These are phyloP conservation scores for Aspergillus haitiensis DNA, from an alignment of 495 filamentous ascomycete genomes.

Conservation along the genomic window DNA sequence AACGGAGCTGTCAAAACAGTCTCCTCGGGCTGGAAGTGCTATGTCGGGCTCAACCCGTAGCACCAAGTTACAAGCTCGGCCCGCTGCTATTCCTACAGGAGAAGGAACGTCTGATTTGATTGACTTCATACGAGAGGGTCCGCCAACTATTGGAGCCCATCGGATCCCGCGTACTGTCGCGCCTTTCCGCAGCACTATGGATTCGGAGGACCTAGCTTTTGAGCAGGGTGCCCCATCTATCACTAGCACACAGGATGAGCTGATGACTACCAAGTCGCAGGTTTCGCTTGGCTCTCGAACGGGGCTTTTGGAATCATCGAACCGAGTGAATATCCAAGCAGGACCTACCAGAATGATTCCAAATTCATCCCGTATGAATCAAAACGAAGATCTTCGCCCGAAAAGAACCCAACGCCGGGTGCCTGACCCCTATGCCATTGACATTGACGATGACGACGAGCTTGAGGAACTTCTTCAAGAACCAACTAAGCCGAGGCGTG, in stretches of 20 bases:
- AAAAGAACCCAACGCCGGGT: conserved; percentile 71
- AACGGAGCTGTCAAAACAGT: conserved; percentile 23
- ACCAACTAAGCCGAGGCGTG: conserved; percentile 40
- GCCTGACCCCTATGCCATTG: conserved; percentile 89
- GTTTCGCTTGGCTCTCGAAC: conserved; percentile 61
- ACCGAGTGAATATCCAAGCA: conserved; percentile 24
- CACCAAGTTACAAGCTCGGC: conserved; percentile 65
- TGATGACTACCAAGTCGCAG: conserved; percentile 44
- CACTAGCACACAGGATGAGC: conserved; percentile 45
- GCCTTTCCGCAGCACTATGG: conserved; percentile 80
- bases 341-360: conserved; percentile 16
- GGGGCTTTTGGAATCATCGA: conserved; percentile 50
- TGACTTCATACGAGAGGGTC: conserved; percentile 88
- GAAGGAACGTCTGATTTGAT: conserved; percentile 81
- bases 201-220: conserved; percentile 70
- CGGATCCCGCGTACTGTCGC: conserved; percentile 82
- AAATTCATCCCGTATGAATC: conserved; percentile 18
- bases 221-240: conserved; percentile 40
- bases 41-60: conserved; percentile 28
- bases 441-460: conserved; percentile 75
- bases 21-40: conserved; percentile 24
- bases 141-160: conserved; percentile 56
- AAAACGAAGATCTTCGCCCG: conserved; percentile 34
- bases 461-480: conserved; percentile 59
- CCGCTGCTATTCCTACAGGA: conserved; percentile 58